Conservation (phyloP, 306 rosid species). For the Medicago truncatula region MtrunA17r5.0-ANR NC_053045.1:59202501-59203000, state of each 20-base stretch:
- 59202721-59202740: slow-evolving; percentile 94
- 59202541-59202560: slow-evolving; percentile 96
- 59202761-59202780: slow-evolving; percentile 95
- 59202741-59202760: slow-evolving; percentile 96
- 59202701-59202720: slow-evolving; percentile 90
- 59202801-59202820: slow-evolving; percentile 95
- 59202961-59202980: background rate
- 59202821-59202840: slow-evolving; percentile 96
- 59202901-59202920: slow-evolving; percentile 99
- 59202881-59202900: slow-evolving; percentile 92
- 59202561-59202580: slow-evolving; percentile 95
- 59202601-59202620: slow-evolving; percentile 13
- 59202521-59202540: slow-evolving; percentile 93
- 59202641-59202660: slow-evolving; percentile 70
- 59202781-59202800: slow-evolving; percentile 85
- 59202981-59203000: background rate
- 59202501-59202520: slow-evolving; percentile 75
- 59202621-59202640: slow-evolving; percentile 33
- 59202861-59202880: slow-evolving; percentile 93
- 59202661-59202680: slow-evolving; percentile 90
- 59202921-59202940: slow-evolving; percentile 42
- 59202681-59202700: slow-evolving; percentile 92
- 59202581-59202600: slow-evolving; percentile 29
- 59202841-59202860: slow-evolving; percentile 94
- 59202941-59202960: slow-evolving; percentile 19